Conservation (phyloP, 75 land plant genomes). For the Isoetes taiwanensis region DNA sequence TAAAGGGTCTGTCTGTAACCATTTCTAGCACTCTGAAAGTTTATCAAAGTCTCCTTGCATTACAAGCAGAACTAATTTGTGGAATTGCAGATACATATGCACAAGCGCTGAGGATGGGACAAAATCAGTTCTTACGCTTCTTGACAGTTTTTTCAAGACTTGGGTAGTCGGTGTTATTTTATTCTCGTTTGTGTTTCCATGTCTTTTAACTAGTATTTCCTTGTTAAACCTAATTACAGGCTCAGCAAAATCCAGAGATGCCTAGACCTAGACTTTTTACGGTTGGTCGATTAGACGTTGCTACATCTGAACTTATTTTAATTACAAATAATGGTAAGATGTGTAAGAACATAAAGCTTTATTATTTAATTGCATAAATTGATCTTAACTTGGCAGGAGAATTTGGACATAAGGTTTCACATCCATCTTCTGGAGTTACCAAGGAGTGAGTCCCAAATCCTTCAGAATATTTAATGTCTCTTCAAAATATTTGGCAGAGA, state of each 20-base stretch:
- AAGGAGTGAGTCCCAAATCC: conserved; percentile 62
- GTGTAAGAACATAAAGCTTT: too few species aligned
- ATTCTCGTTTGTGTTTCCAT: too few species aligned
- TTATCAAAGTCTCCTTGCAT: not conserved
- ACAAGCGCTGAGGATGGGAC: conserved; percentile 63
- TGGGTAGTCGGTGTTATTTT: too few species aligned
- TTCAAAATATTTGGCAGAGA: too few species aligned
- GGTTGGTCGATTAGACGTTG: conserved; percentile 98
- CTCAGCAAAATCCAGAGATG: conserved; percentile 47
- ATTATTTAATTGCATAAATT: too few species aligned
- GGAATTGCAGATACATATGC: conserved; percentile 67
- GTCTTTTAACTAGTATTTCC: not conserved
- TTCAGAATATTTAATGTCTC: too few species aligned
- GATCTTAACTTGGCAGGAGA: conserved; percentile 63
- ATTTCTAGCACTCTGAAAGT: too few species aligned
- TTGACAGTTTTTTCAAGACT: conserved; percentile 61
- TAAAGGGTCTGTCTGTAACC: conserved; percentile 88
- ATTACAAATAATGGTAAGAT: conserved; percentile 95
- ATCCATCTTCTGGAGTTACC: conserved; percentile 77
- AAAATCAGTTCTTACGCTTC: conserved; percentile 57
- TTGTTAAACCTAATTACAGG: conserved; percentile 26
- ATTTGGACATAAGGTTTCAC: conserved; percentile 78
- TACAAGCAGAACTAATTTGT: not conserved
- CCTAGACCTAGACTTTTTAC: conserved; percentile 85
- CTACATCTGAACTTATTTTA: conserved; percentile 86